Base-by-base conservation (phyloP, 768 basidiomycete genomes). In the Rhodosporidiobolus odoratus region DNA sequence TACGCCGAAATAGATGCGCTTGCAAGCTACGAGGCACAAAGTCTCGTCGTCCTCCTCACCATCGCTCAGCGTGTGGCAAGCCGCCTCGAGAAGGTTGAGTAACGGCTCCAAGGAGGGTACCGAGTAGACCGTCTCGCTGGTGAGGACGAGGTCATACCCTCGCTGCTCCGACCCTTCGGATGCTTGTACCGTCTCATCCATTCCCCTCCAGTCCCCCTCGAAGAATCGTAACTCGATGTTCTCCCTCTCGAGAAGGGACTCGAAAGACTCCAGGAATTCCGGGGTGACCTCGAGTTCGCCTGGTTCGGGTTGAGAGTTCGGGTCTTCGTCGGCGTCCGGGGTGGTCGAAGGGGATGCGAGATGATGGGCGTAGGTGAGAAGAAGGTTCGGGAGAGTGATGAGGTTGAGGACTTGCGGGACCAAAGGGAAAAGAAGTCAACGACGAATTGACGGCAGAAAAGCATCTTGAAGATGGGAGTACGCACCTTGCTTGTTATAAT, bases 1-100 rank as follows among this genome's bases (percentile, higher is more conserved):
- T 7, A 97, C 92, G 12, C 95, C 95, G 78, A 98, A 97, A 78
- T 97, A 97, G 27, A 97, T 80, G 21, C 92, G 84, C 79, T 97
- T 98, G 2, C 90, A 91, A 3, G 92, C 93, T 4, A 96, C 88
- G 15, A 96, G 84, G 74, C 88, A 91, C 10, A 83, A 54, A 62
- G 66, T 53, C 32, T 25, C 63, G 32, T 35, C 40, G 15, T 2
- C 53, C 30, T 70, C 38, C 32, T 61, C 57, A 43, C 65, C 67
- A 23, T 50, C 63, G 4, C 54, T 43, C 21, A 21, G 21, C 58
- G 40, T 54, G 21, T n/a, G n/a, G 32, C 57, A 48, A 5, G 73
- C 62, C 35, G 68, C 62, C 47, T 67, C 60, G 12, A 76, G 68
- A 9, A 78, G 63, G 37, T 74, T 75, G 30, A 90, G 79, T 50